Evolutionary conservation across 129 eudicot genomes (phyloP).

Genomic region (Saposhnikovia divaricata): DNA sequence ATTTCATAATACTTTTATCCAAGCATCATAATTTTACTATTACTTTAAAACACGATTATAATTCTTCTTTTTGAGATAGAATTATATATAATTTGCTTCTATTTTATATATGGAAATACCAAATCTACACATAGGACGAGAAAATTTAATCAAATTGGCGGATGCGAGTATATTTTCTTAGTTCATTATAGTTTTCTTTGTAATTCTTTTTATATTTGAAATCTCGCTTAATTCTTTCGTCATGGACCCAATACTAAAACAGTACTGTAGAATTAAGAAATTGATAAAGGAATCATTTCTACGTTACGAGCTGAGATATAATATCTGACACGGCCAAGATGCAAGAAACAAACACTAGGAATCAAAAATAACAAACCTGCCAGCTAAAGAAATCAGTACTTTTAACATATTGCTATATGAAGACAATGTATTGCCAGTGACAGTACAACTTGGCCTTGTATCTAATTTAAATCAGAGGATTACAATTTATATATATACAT

Average conservation of each 20-base stretch:
- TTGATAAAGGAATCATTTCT: no score
- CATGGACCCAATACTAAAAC: no score
- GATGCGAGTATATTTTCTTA: not conserved
- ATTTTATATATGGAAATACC: not conserved
- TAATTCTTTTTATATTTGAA: no score
- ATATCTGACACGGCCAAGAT: not conserved
- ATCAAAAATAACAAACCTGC: not conserved
- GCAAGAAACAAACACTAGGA: slow-evolving; percentile 3
- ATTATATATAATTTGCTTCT: not conserved
- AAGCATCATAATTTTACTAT: not conserved
- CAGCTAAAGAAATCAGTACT: not conserved
- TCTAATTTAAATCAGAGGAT: not conserved
- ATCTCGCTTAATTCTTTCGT: no score
- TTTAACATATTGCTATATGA: not conserved
- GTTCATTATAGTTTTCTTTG: no score
- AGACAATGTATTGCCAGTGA: not conserved
- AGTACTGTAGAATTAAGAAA: no score
- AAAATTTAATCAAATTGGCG: not conserved
- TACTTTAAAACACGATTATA: not conserved
- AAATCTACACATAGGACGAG: not conserved
- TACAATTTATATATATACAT: not conserved
- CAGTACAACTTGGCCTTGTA: not conserved
- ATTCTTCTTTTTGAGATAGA: not conserved
- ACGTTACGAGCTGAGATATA: not conserved
- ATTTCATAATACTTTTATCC: not conserved